These are phyloP conservation scores for Calonectria hongkongensis DNA, from an alignment of 2,329 filamentous ascomycete species.

Conservation along the genomic window DNA sequence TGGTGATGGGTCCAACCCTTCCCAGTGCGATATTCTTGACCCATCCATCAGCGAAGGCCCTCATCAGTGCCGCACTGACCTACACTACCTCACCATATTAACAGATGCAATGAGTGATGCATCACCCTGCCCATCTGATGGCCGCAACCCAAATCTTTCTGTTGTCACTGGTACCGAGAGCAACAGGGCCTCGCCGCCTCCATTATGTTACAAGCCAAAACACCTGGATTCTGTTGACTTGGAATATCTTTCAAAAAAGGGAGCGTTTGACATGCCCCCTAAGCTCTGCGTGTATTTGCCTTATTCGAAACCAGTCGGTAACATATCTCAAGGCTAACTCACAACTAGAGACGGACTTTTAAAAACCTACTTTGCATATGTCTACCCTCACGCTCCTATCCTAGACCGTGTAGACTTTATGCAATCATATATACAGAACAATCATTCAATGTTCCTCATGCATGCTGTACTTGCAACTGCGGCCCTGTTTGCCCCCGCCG, in stretches of 20 bases:
- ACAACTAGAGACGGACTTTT: background rate
- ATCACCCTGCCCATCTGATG: background rate
- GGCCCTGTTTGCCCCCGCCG: background rate
- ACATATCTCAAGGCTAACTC: background rate
- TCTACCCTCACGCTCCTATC: background rate
- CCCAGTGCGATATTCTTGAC: background rate
- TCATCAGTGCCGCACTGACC: background rate
- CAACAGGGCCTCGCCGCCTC: background rate
- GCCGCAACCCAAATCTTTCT: no score
- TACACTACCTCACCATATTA: background rate
- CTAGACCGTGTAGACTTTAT: background rate
- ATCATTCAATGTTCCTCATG: background rate
- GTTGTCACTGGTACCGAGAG: no score
- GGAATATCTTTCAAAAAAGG: background rate
- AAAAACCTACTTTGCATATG: background rate
- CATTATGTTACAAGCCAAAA: background rate
- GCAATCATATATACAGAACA: background rate
- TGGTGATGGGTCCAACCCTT: background rate
- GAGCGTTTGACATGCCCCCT: background rate
- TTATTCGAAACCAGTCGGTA: background rate
- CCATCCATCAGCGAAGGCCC: background rate
- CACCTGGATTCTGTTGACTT: background rate
- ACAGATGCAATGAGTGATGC: background rate
- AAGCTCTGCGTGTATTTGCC: background rate
- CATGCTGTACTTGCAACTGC: background rate